phyloP scores from a whole-genome alignment of 2,329 filamentous ascomycete genomes.

The Pseudofabraea citricarpa region DNA sequence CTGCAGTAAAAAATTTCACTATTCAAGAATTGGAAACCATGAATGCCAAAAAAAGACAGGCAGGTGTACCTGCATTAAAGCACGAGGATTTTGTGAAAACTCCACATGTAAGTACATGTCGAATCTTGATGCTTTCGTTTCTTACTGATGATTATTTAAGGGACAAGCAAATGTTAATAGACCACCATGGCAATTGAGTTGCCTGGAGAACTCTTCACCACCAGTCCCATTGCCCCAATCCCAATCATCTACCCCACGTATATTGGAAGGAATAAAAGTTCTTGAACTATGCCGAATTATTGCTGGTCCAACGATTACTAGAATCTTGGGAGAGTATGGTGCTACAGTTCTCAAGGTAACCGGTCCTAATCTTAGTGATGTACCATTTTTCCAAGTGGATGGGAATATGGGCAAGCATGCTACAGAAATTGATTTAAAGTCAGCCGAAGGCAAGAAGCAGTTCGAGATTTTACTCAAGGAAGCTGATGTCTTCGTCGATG shows the following conservation, averaged over 20 bases:
- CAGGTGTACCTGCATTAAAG: constrained; percentile 55
- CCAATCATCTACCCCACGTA: constrained; percentile 13
- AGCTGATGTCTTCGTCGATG: constrained; percentile 62
- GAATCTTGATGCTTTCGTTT: neutral
- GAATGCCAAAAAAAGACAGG: constrained; percentile 52
- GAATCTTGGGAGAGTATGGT: constrained; percentile 65
- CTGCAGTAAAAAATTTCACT: constrained; percentile 49
- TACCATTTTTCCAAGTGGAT: constrained; percentile 66
- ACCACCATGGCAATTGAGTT: constrained; percentile 43
- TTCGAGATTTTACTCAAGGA: constrained; percentile 56
- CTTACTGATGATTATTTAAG: constrained; percentile 15
- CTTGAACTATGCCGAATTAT: constrained; percentile 71
- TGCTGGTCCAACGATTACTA: constrained; percentile 63
- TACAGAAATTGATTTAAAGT: constrained; percentile 55
- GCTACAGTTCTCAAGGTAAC: constrained; percentile 69
- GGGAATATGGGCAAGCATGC: constrained; percentile 66
- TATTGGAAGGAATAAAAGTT: constrained; percentile 59
- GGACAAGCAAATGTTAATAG: constrained; percentile 34
- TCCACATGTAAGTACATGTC: constrained; percentile 39
- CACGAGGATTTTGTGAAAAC: constrained; percentile 55
- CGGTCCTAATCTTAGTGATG: constrained; percentile 56
- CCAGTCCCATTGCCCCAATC: constrained; percentile 38
- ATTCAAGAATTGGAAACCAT: constrained; percentile 51
- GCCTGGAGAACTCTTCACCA: constrained; percentile 35
- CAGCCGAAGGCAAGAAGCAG: constrained; percentile 40